Evolutionary conservation across 1,284 basidiomycete species (phyloP), one percentile per base, ranked within the genome.

Genomic region (Cryptococcus sp.): DNA sequence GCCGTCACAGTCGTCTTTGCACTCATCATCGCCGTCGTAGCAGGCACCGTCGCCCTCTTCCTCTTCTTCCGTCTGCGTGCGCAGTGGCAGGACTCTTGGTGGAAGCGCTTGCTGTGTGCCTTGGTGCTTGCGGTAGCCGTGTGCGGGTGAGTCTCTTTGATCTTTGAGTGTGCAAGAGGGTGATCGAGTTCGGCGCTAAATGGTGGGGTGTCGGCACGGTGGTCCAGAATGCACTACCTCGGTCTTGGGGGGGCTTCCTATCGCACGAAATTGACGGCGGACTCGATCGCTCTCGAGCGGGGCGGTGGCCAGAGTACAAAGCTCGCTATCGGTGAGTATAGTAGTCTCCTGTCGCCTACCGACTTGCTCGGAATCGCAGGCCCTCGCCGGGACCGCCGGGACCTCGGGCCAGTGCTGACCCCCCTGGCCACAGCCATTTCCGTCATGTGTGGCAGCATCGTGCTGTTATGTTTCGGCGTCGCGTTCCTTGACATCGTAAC

Each of bases 71-170:
- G 74, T 54, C 75, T 79, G 50, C 65, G 79, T 37, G 56, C 74
- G 6, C 79, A 80, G 60, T 81, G 80, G 80, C 72, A 78, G 52
- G 78, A 80, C 61, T 77, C 75, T 18, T 80, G 78, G 74, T 78
- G 78, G 76, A 80, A 79, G 68, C 73, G 79, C 33, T 63, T 73
- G 52, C 55, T 79, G 35, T 79, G 78, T 64, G 65, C 76, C 35
- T 47, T 78, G 44, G 63, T 77, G 48, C 66, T 81, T 16, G 79
- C 79, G 4, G 67, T 72, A 3, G 79, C 78, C 24, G 80, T 81
- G 15, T 78, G 74, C 45, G 78, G 78, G 55, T 69, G 46, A 55
- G 65, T 65, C 42, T 12, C 12, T 13, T 12, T n/a, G 23, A 13
- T 44, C 2, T 46, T 20, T 47, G 21, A 44, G 18, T 20, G 18